A percentile compares a stretch with the other conserved stretches of the same genome.
Conservation (phyloP, 495 filamentous ascomycete genomes). For the Aspergillus bridgeri region DNA sequence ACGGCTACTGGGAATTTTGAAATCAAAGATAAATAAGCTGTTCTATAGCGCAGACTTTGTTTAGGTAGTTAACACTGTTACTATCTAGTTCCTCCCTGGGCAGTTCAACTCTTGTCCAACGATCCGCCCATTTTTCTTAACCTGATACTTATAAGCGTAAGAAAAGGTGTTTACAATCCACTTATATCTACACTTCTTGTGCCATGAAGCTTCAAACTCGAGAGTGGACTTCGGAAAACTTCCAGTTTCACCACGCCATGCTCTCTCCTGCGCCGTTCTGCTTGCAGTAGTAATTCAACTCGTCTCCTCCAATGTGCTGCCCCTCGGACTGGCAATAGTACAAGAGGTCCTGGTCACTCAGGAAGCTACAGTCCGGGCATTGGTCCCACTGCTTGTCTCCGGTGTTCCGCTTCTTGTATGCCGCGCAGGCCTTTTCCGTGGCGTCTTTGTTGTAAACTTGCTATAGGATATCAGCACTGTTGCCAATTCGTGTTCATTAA, state of each 20-base stretch:
- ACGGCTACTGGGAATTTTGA: constrained; percentile 21
- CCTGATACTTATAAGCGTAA: too few relatives aligned
- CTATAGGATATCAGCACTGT: constrained; percentile 5
- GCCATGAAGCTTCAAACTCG: too few relatives aligned
- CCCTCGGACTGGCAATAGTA: constrained; percentile 19
- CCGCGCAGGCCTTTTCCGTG: constrained; percentile 18
- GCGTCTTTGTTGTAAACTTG: constrained; percentile 16
- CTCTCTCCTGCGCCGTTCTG: constrained; percentile 15
- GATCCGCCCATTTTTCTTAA: constrained; percentile 19
- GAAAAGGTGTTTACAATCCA: background rate
- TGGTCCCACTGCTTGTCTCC: constrained; percentile 23
- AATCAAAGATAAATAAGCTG: constrained; percentile 28
- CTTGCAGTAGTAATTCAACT: constrained; percentile 16
- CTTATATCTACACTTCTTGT: background rate
- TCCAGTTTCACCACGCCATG: constrained; percentile 17
- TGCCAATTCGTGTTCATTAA: background rate
- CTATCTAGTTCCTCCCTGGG: constrained; percentile 8
- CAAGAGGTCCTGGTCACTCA: constrained; percentile 11
- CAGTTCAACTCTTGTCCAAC: constrained; percentile 21
- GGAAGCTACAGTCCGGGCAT: constrained; percentile 22
- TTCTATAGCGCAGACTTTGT: background rate
- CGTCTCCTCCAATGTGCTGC: constrained; percentile 20
- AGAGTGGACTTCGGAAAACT: too few relatives aligned
- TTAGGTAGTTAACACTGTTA: too few relatives aligned
- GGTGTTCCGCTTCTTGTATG: constrained; percentile 24